Percentiles rank a stretch among this genome's conserved stretches.
These are phyloP conservation scores for Metroxylon sagu DNA, from an alignment of 176 grass and related monocot species.

Conservation along the genomic window DNA sequence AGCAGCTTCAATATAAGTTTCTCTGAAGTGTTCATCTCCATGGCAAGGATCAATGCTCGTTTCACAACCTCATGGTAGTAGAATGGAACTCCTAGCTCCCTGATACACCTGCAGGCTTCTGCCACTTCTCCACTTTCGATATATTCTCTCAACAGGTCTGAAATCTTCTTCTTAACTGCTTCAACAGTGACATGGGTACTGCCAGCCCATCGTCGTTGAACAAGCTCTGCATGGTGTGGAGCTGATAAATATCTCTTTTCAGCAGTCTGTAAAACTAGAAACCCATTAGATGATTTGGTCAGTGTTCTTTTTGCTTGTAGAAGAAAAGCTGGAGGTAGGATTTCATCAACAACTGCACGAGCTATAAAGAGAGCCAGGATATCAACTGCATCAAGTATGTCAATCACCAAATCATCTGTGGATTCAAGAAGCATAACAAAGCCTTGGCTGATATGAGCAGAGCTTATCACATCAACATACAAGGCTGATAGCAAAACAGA, in stretches of 20 bases:
- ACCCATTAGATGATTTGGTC: slow-evolving; percentile 43
- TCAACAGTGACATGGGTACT: slow-evolving; percentile 61
- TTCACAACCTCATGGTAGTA: slow-evolving; percentile 93
- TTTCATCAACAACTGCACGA: too few relatives aligned
- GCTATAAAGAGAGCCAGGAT: slow-evolving; percentile 65
- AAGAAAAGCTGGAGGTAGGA: slow-evolving; percentile 66
- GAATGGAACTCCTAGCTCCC: slow-evolving; percentile 67
- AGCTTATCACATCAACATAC: slow-evolving; percentile 59
- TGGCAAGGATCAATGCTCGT: slow-evolving; percentile 45
- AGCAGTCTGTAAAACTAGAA: slow-evolving; percentile 49
- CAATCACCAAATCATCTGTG: slow-evolving; percentile 56
- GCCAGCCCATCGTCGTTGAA: slow-evolving; percentile 66
- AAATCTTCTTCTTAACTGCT: slow-evolving; percentile 63
- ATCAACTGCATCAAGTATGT: slow-evolving; percentile 72
- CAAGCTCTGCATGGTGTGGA: slow-evolving; percentile 69
- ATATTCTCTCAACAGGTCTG: slow-evolving; percentile 56
- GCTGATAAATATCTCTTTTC: slow-evolving; percentile 76
- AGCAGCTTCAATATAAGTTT: slow-evolving; percentile 51
- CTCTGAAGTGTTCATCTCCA: slow-evolving; percentile 49
- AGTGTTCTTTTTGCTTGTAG: slow-evolving; percentile 45
- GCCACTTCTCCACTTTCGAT: slow-evolving; percentile 47
- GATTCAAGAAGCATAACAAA: slow-evolving; percentile 69
- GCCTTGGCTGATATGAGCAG: slow-evolving; percentile 56
- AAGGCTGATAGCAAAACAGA: slow-evolving; percentile 63
- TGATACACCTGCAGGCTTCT: slow-evolving; percentile 79